A percentile compares a stretch with the other conserved stretches of the same genome.
These are phyloP conservation scores for Entonaema liquescens DNA, from an alignment of 495 filamentous ascomycete species.

Conservation along the genomic window DNA sequence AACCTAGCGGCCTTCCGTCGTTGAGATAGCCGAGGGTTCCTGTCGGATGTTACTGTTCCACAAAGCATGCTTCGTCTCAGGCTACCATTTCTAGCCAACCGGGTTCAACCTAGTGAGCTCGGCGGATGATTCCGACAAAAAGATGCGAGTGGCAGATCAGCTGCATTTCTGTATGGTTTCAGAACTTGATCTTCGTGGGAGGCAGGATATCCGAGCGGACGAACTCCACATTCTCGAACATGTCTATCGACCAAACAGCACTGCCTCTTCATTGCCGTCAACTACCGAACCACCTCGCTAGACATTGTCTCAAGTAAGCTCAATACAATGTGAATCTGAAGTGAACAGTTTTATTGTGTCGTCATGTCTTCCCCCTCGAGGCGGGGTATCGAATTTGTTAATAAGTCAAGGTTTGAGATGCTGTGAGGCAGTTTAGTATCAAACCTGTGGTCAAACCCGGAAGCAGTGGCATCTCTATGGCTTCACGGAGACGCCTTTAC, in stretches of 20 bases:
- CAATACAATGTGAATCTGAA: slow-evolving; percentile 24
- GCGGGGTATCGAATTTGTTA: slow-evolving; percentile 4
- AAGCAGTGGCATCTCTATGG: not conserved
- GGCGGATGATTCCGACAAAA: slow-evolving; percentile 19
- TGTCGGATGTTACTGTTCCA: slow-evolving; percentile 16
- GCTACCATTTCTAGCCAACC: not conserved
- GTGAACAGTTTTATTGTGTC: not conserved
- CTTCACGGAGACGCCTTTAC: not conserved
- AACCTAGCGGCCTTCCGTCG: not conserved
- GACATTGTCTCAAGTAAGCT: slow-evolving; percentile 38
- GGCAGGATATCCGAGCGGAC: slow-evolving; percentile 15
- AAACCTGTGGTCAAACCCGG: not conserved
- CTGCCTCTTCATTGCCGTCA: not conserved
- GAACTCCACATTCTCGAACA: slow-evolving; percentile 23
- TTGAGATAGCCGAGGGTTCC: slow-evolving; percentile 6
- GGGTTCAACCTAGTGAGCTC: not conserved
- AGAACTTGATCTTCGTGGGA: slow-evolving; percentile 25
- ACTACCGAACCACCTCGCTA: slow-evolving; percentile 26
- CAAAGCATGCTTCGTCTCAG: slow-evolving; percentile 13
- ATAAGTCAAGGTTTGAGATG: slow-evolving; percentile 3
- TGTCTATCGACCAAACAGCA: slow-evolving; percentile 4
- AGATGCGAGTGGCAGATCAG: slow-evolving; percentile 4
- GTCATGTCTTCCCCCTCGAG: slow-evolving; percentile 7
- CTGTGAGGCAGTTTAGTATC: not conserved
- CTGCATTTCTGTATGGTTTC: slow-evolving; percentile 30